Conservation (phyloP, 768 basidiomycete genomes). For the Suillus cothurnatus region DNA sequence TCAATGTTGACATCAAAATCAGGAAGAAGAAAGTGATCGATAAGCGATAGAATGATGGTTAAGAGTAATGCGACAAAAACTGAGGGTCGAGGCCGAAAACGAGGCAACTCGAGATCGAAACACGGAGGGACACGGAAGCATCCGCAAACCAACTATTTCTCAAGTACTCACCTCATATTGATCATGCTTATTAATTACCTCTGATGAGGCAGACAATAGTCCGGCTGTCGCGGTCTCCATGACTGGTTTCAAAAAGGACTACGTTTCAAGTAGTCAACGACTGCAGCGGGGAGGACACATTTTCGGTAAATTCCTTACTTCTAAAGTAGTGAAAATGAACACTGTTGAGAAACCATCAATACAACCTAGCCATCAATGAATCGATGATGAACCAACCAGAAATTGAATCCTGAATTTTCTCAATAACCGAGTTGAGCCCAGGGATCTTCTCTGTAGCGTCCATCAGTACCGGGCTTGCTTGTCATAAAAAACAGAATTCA, state of each 20-base stretch:
- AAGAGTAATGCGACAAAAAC: background rate
- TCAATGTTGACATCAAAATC: background rate
- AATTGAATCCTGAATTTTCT: slow-evolving; percentile 77
- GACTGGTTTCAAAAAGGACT: slow-evolving; percentile 83
- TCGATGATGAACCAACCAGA: slow-evolving; percentile 43
- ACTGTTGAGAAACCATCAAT: slow-evolving; percentile 43
- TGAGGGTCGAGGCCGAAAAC: background rate
- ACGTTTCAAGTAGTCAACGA: background rate
- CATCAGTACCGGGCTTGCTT: background rate
- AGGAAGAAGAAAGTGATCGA: background rate
- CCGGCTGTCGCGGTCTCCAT: slow-evolving; percentile 68
- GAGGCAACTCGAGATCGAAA: background rate
- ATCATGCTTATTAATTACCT: slow-evolving; percentile 79
- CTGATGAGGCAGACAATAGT: slow-evolving; percentile 63
- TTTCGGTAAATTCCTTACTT: slow-evolving; percentile 43
- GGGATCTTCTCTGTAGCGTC: slow-evolving; percentile 72
- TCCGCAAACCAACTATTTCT: background rate
- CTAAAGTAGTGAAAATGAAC: slow-evolving; percentile 83
- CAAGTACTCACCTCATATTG: slow-evolving; percentile 67
- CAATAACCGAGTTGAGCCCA: slow-evolving; percentile 69
- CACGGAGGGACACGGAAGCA: background rate
- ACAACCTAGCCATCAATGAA: background rate
- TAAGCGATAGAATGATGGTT: background rate
- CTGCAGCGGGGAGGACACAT: background rate
- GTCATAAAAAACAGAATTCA: slow-evolving; percentile 26